Evolutionary conservation across 768 basidiomycete species (phyloP), one percentile per base, ranked within the genome.

Genomic region (Pulveroboletus frians): DNA sequence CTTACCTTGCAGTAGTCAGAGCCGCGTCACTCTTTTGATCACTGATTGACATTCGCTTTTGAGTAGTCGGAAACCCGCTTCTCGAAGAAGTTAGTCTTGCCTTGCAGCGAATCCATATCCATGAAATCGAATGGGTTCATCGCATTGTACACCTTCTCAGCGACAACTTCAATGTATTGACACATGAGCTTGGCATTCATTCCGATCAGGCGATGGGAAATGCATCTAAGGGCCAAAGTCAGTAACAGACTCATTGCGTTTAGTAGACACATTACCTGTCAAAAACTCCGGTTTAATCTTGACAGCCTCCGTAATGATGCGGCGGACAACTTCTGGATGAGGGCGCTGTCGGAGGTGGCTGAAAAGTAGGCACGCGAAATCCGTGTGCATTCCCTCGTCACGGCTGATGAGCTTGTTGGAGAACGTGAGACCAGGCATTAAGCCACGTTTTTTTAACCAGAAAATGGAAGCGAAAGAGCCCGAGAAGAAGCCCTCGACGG

Each of bases 371-470:
- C 92, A 95, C 1, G 92, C 92, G 62, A 96, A 94, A 67, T 97
- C 93, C 63, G 92, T 95, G 69, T 97, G 94, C 73, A 96, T 84
- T 41, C 92, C 94, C 69, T 96, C 94, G 56, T 96, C 94, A 14
- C 94, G 81, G 47, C 87, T 89, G 70, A 97, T 97, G 59, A 96
- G 83, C 67, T 96, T 93, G 64, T 97, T 97, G 14, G 92, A 95
- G 69, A 94, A 96, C 0, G 93, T 93, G 23, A 21, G 21, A 21
- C 21, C 94, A 23, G 93, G 92, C 92, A 96, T 93, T n/a, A 97
- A 76, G 7, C 94, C 94, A 8, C 93, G 82, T 71, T 96, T 96
- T 80, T 96, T 96, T 53, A 97, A 62, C 93, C 94, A 96, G 69
- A 96, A 96, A 57, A 96, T 92, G 36, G 90, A 80, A 98, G 21